Base-by-base conservation (phyloP, 2,329 filamentous ascomycete species). In the Arthrobotrys entomopaga region DNA sequence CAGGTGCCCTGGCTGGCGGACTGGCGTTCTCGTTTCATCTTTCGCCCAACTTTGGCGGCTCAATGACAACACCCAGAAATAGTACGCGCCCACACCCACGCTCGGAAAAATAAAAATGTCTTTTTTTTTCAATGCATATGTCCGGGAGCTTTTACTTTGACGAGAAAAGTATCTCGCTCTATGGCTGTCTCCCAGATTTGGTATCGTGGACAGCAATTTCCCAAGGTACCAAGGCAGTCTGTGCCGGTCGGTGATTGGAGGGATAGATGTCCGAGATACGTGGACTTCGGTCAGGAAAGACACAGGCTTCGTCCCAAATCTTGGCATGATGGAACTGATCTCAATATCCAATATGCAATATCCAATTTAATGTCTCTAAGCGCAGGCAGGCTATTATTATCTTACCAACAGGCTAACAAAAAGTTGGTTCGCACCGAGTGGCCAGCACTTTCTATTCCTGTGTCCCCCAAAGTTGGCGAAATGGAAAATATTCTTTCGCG, bases 51-150 rank as follows among this genome's bases (percentile, higher is more conserved):
- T 60, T 66, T 65, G 13, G 16, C 52, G 52, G 38, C 13, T 57
- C 53, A 57, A 59, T 63, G 67, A 64, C 61, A 57, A 59, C 70
- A 38, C 38, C 70, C 70, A 74, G 70, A 74, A 74, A 74, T 74
- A 74, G 70, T 74, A 74, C 70, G 70, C 70, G 70, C 70, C 70
- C 57, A 34, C 63, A 67, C 70, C 63, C 70, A 67, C 48, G 69
- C 65, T 34, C 29, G 29, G 49, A 61, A 61, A 52, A 52, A 64
- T 29, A 46, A 19, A 54, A 34, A 34, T 34, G 29, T 34, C 10
- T 10, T 34, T 34, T 10, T 34, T 34, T 7, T 34, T 34, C 20
- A 19, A 19, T 58, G 24, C 40, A 42, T 52, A 38, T 48, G 40
- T 24, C 26, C 61, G 22, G 24, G 13, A 42, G 40, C 61, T 34